A percentile compares a stretch with the other conserved stretches of the same genome.
These are phyloP conservation scores for Boletus rufocinnamomeus DNA, from an alignment of 768 basidiomycete species.

Conservation along the genomic window DNA sequence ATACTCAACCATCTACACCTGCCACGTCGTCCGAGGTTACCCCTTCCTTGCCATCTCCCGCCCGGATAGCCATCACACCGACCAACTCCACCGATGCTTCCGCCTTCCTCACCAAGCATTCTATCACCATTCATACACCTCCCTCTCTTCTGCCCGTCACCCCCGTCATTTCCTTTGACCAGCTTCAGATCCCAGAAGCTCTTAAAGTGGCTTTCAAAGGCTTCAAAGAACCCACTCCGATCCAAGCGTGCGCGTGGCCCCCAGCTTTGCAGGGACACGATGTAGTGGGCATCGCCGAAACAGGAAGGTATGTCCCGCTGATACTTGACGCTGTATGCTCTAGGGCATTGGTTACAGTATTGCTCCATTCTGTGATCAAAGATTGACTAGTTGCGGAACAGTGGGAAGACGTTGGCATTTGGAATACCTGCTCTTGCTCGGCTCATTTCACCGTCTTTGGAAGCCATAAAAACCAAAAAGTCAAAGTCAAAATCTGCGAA, in stretches of 20 bases:
- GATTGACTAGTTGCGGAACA: constrained; percentile 30
- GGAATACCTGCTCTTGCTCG: constrained; percentile 85
- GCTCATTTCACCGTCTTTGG: constrained; percentile 44
- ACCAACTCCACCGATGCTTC: constrained; percentile 43
- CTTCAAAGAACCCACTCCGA: constrained; percentile 90
- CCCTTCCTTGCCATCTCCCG: constrained; percentile 20
- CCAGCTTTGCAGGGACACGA: constrained; percentile 79
- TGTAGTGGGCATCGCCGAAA: constrained; percentile 95
- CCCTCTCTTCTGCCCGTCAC: constrained; percentile 45
- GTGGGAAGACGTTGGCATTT: constrained; percentile 96
- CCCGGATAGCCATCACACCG: constrained; percentile 17
- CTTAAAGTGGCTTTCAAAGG: constrained; percentile 63
- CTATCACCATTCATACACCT: constrained; percentile 68
- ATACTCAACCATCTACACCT: constrained; percentile 2
- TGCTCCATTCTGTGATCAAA: not conserved
- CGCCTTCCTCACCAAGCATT: constrained; percentile 70
- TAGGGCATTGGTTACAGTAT: not conserved
- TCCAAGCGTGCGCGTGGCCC: constrained; percentile 96
- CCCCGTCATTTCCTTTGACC: constrained; percentile 75
- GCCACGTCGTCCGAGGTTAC: constrained; percentile 6
- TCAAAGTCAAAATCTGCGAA: constrained; percentile 28
- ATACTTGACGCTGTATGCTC: not conserved
- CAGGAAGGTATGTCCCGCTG: constrained; percentile 73
- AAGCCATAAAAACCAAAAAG: constrained; percentile 29
- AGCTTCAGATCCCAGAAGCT: constrained; percentile 64